Evolutionary conservation across 768 basidiomycete species (phyloP), one percentile per base, ranked within the genome.

Genomic region (Suillus paluster): DNA sequence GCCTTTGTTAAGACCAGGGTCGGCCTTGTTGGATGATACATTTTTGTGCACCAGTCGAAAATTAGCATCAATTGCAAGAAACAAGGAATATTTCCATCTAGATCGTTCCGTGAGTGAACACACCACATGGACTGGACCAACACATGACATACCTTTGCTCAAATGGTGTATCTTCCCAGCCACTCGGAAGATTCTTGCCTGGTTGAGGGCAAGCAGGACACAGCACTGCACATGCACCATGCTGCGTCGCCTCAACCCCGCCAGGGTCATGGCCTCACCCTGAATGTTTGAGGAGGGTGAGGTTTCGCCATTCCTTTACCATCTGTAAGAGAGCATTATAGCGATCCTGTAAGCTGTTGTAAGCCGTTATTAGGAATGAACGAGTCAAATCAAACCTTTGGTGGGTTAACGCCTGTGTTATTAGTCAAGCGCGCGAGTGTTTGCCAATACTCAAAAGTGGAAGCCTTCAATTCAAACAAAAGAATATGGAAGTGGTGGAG

Each of bases 11-110:
- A 75, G 69, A n/a, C 64, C 49, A 0, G 71, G 70, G 54, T 74
- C 71, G 0, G 52, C n/a, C 0, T 6, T 27, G 17, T 67, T 60
- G 8, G 56, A 66, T 1, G 58, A 68, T 1, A 67, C 63, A 27
- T 69, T 67, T 41, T 66, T 61, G 11, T 65, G 56, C 42, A 72
- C 73, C 15, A 77, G 65, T 0, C 73, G 63, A 52, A 78, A 78
- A 57, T 77, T 77, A 1, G 74, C 73, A 61, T 77, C 75, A 3
- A 78, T 70, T 1, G 67, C 69, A 0, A 77, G 46, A 56, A 73
- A 73, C 3, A 67, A 39, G 0, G 49, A 41, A 55, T 72, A 70
- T 11, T 73, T 34, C 72, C 75, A 77, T 59, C 75, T 76, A 49
- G 11, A 14, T 44, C 10, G 7, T 44, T 42, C 10, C 1, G 4